Conservation (phyloP, 768 basidiomycete species). For the Lactarius indigo region DNA sequence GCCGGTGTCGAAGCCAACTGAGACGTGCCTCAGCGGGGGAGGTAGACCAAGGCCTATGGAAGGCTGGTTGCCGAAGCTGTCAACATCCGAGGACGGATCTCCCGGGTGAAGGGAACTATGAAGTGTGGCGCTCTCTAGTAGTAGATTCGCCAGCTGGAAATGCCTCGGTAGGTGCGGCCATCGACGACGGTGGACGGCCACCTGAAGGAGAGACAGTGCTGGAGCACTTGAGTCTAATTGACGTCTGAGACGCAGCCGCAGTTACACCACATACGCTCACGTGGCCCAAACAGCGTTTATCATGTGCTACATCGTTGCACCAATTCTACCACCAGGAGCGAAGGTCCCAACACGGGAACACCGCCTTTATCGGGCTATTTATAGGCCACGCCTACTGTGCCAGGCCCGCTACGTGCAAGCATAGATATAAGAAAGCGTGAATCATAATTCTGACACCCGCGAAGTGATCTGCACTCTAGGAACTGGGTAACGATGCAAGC, state of each 20-base stretch:
- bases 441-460: neutral
- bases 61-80: constrained; percentile 20
- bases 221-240: neutral
- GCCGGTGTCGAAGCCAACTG: constrained; percentile 15
- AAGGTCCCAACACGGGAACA: no score
- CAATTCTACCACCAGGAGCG: no score
- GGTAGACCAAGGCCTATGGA: constrained; percentile 32
- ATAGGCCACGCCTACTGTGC: neutral
- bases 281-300: neutral
- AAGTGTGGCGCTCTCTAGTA: constrained; percentile 26
- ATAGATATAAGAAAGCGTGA: neutral
- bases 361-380: no score
- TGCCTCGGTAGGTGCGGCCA: constrained; percentile 14
- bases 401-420: neutral
- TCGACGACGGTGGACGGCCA: neutral
- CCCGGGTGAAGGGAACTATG: constrained; percentile 36
- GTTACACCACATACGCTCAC: neutral
- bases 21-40: constrained; percentile 23
- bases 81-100: constrained; percentile 15
- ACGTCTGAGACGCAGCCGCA: neutral
- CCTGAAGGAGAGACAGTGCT: neutral
- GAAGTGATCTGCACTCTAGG: neutral
- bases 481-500: neutral
- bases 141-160: constrained; percentile 29
- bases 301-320: neutral